phyloP scores from a whole-genome alignment of 352 stramenopile genomes.

The Elongisporangium undulatum region DNA sequence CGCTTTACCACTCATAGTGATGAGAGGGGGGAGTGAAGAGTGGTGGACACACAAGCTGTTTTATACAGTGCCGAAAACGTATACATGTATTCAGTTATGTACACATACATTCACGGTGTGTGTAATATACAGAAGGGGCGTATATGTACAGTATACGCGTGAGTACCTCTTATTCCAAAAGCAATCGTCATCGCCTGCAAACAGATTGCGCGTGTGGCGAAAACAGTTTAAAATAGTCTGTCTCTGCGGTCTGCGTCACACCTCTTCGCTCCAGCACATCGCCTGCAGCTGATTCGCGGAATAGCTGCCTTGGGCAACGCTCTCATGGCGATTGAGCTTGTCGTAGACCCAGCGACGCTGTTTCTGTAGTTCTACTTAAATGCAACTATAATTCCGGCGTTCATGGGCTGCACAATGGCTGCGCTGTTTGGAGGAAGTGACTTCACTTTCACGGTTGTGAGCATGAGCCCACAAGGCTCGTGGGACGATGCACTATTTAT shows the following conservation, averaged over 20 bases:
- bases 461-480: not conserved
- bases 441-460: conserved; percentile 4
- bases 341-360: conserved; percentile 3
- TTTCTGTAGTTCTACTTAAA: conserved; percentile 7
- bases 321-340: conserved; percentile 1
- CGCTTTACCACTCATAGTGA: too few species aligned
- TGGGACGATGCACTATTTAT: conserved; percentile 6
- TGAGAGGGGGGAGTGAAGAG: too few species aligned
- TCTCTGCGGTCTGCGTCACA: conserved; percentile 4
- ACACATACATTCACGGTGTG: too few species aligned
- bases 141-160: too few species aligned
- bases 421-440: conserved; percentile 6
- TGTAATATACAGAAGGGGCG: too few species aligned
- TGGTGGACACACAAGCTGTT: too few species aligned
- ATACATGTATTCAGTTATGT: too few species aligned
- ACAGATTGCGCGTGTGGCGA: conserved; percentile 6
- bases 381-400: conserved; percentile 1
- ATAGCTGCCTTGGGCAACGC: not conserved
- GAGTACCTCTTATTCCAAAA: conserved; percentile 1
- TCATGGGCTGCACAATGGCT: conserved; percentile 3
- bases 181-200: conserved; percentile 7
- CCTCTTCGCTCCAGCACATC: conserved; percentile 4
- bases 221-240: conserved; percentile 10
- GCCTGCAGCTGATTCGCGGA: conserved; percentile 2
- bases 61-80: too few species aligned